Conservation (phyloP, 805 yeast species). For the Helenozyma baotianmanensis region DNA sequence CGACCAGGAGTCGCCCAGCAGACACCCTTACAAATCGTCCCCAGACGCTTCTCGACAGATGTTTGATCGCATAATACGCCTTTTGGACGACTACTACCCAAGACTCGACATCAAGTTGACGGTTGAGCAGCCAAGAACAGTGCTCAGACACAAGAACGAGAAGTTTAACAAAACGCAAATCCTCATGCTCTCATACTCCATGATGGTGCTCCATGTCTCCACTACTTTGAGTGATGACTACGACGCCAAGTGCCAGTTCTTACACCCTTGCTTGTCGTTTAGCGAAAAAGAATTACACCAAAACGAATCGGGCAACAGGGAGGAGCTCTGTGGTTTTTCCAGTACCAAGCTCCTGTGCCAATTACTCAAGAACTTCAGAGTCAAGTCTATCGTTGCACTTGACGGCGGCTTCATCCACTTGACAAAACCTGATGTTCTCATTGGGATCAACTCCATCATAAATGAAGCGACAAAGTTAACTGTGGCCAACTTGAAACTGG, state of each 20-base stretch:
- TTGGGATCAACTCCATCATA: constrained; percentile 29
- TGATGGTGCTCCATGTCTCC: constrained; percentile 28
- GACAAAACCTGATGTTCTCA: constrained; percentile 25
- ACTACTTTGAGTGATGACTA: constrained; percentile 31
- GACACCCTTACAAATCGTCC: too few species aligned
- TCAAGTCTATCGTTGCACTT: constrained; percentile 18
- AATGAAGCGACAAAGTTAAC: constrained; percentile 21
- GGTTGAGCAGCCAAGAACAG: constrained; percentile 14
- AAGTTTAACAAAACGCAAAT: constrained; percentile 20
- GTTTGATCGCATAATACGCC: constrained; percentile 2
- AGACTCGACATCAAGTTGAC: constrained; percentile 11
- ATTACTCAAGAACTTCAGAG: constrained; percentile 25
- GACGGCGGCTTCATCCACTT: constrained; percentile 22
- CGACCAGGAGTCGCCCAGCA: neutral
- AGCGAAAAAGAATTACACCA: constrained; percentile 18
- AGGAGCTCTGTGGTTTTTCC: constrained; percentile 21
- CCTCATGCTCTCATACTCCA: constrained; percentile 30
- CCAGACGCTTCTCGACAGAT: neutral
- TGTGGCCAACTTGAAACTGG: constrained; percentile 22
- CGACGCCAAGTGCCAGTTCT: constrained; percentile 29
- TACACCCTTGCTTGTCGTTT: constrained; percentile 29
- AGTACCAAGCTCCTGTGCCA: constrained; percentile 18
- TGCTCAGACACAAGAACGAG: constrained; percentile 19
- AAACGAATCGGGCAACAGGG: constrained; percentile 3
- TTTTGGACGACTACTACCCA: constrained; percentile 11